A percentile compares a stretch with the other conserved stretches of the same genome.
Conservation (phyloP, 192 early-diverging fungal genomes). For the Oehlia diaphana region DNA sequence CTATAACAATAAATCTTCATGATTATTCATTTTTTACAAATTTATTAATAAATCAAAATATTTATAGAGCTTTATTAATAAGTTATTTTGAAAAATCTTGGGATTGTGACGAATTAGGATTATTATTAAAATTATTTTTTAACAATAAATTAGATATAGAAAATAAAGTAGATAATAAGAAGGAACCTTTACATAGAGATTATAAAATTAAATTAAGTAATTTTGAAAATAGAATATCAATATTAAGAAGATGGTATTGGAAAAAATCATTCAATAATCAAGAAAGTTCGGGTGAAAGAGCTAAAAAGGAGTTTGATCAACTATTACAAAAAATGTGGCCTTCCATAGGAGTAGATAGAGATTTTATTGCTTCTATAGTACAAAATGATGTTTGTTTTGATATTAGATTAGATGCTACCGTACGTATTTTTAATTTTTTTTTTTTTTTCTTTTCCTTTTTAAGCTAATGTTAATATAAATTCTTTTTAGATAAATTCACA, state of each 20-base stretch:
- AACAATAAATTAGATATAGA: not conserved
- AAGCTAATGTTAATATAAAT: not conserved
- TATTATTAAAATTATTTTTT: slow-evolving; percentile 12
- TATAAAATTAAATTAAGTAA: slow-evolving; percentile 3
- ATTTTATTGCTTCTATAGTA: not conserved
- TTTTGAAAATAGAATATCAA: slow-evolving; percentile 6
- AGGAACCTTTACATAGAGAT: slow-evolving; percentile 8
- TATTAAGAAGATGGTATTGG: slow-evolving; percentile 13
- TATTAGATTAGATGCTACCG: not conserved
- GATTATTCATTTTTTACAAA: slow-evolving; percentile 35
- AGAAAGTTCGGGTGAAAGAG: not conserved
- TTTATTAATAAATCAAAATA: slow-evolving; percentile 24
- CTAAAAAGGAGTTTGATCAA: slow-evolving; percentile 23
- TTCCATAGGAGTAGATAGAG: not conserved
- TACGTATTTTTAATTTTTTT: not conserved
- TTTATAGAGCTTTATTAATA: slow-evolving; percentile 23
- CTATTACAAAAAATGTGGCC: slow-evolving; percentile 15
- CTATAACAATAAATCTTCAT: slow-evolving; percentile 15
- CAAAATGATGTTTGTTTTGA: slow-evolving; percentile 22
- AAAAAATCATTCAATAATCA: slow-evolving; percentile 4
- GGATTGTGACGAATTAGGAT: slow-evolving; percentile 21
- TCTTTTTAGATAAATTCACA: not conserved
- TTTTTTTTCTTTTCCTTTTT: not conserved
- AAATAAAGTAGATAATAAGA: not conserved
- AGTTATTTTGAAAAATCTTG: slow-evolving; percentile 32